Evolutionary conservation across 2,329 filamentous ascomycete genomes (phyloP).

Genomic region (Curvularia spicifera): DNA sequence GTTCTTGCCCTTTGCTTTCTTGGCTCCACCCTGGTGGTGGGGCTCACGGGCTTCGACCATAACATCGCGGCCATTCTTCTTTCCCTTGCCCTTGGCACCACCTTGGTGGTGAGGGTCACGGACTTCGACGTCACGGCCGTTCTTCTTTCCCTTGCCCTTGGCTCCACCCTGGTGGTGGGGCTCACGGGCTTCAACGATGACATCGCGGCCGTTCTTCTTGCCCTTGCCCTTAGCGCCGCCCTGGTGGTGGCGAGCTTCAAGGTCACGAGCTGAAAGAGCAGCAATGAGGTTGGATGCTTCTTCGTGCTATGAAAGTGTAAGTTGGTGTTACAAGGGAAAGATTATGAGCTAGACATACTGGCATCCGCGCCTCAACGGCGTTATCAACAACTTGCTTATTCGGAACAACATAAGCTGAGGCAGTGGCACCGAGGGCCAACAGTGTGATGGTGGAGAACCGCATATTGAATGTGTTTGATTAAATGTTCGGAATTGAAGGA

Average conservation of each 20-base stretch:
- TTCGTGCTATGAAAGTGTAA: conserved; percentile 31
- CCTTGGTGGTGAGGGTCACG: conserved; percentile 7
- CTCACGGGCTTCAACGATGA: background rate
- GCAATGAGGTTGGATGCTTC: conserved; percentile 32
- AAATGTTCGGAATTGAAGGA: conserved; percentile 16
- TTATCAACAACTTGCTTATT: conserved; percentile 29
- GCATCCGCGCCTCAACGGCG: conserved; percentile 37
- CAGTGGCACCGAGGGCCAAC: conserved; percentile 42
- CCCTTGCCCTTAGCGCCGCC: conserved; percentile 16
- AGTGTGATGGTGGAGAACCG: conserved; percentile 39
- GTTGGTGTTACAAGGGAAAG: background rate
- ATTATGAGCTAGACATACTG: conserved; percentile 25
- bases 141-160: conserved; percentile 21
- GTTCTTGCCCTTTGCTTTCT: conserved; percentile 12
- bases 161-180: conserved; percentile 11
- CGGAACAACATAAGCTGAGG: conserved; percentile 43
- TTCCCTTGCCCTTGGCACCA: conserved; percentile 15
- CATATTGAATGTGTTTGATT: conserved; percentile 35
- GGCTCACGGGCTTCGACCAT: background rate
- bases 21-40: conserved; percentile 11
- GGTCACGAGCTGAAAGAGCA: conserved; percentile 27
- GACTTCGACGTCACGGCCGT: background rate
- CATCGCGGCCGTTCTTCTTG: conserved; percentile 11
- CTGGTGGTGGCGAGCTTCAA: conserved; percentile 26
- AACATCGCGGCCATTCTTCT: background rate